A percentile compares a stretch with the other conserved stretches of the same genome.
Conservation (phyloP, 345 rosid species). For the Boechera stricta region DNA sequence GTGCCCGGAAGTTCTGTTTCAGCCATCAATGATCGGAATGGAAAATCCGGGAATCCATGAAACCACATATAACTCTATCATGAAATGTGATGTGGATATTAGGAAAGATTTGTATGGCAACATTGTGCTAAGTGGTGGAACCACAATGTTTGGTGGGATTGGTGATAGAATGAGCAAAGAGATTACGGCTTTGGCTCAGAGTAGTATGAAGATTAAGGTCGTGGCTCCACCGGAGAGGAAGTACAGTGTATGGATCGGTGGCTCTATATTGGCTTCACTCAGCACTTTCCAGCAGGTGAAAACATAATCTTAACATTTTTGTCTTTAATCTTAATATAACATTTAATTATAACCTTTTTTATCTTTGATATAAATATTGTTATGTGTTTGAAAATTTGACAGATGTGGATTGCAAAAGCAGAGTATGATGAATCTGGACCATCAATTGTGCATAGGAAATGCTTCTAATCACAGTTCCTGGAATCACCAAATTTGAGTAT, state of each 20-base stretch:
- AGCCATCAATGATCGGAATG: slow-evolving; percentile 75
- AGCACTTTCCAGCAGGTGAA: slow-evolving; percentile 76
- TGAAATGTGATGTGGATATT: slow-evolving; percentile 75
- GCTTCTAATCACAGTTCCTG: slow-evolving; percentile 51
- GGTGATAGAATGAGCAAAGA: slow-evolving; percentile 83
- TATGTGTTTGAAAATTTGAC: slow-evolving; percentile 16
- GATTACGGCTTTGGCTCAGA: slow-evolving; percentile 69
- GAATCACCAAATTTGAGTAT: not conserved
- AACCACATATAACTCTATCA: slow-evolving; percentile 73
- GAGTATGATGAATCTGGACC: slow-evolving; percentile 73
- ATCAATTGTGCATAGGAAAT: slow-evolving; percentile 73
- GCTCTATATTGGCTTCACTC: slow-evolving; percentile 76
- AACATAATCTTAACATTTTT: not conserved
- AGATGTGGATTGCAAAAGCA: slow-evolving; percentile 79
- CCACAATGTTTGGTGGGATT: slow-evolving; percentile 74
- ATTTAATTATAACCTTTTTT: not conserved
- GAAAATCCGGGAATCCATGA: slow-evolving; percentile 75
- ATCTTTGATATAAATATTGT: not conserved
- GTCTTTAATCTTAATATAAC: not conserved
- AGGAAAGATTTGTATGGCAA: slow-evolving; percentile 76
- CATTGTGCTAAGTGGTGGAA: slow-evolving; percentile 76
- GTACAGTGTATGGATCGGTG: slow-evolving; percentile 78
- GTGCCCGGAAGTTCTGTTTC: slow-evolving; percentile 73
- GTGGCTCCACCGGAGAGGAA: slow-evolving; percentile 84
- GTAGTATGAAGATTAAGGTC: slow-evolving; percentile 79